Evolutionary conservation across 805 yeast genomes (phyloP).

Genomic region (Suhomyces vadensis): DNA sequence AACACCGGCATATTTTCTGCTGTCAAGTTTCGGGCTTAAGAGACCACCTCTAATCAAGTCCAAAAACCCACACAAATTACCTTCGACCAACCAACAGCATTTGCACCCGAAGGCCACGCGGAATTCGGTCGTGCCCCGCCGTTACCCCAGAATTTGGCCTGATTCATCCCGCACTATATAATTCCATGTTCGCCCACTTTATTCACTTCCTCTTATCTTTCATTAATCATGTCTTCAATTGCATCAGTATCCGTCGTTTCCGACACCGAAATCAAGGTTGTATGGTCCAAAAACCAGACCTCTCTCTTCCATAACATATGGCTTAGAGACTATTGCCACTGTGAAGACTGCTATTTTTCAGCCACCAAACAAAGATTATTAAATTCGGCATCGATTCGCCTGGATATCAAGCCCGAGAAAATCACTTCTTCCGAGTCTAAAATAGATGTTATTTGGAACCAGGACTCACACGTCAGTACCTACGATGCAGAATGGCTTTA

Average conservation of each 20-base stretch:
- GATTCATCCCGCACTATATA: slow-evolving; percentile 1
- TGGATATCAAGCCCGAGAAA: slow-evolving; percentile 14
- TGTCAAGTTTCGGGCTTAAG: too few species aligned
- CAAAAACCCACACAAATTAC: too few species aligned
- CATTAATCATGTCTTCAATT: neutral
- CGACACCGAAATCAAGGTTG: slow-evolving; percentile 6
- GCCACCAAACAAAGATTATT: slow-evolving; percentile 60
- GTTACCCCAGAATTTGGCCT: neutral
- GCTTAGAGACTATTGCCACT: slow-evolving; percentile 67
- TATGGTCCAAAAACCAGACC: slow-evolving; percentile 7
- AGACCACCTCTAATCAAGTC: too few species aligned
- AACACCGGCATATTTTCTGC: too few species aligned
- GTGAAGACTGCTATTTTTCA: slow-evolving; percentile 53
- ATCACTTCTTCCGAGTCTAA: slow-evolving; percentile 18
- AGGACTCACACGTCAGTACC: slow-evolving; percentile 37
- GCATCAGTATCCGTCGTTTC: neutral
- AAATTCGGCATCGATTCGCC: slow-evolving; percentile 49
- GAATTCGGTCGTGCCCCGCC: neutral
- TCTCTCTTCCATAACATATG: slow-evolving; percentile 48
- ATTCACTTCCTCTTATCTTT: neutral
- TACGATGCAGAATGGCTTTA: slow-evolving; percentile 45
- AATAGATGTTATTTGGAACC: slow-evolving; percentile 39
- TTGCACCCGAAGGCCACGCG: neutral
- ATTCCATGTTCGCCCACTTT: neutral
- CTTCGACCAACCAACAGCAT: too few species aligned